Percentiles rank a stretch among this genome's conserved stretches.
Conservation (phyloP, 169 alveolate genomes). For the Cryptosporidium sp. region DNA sequence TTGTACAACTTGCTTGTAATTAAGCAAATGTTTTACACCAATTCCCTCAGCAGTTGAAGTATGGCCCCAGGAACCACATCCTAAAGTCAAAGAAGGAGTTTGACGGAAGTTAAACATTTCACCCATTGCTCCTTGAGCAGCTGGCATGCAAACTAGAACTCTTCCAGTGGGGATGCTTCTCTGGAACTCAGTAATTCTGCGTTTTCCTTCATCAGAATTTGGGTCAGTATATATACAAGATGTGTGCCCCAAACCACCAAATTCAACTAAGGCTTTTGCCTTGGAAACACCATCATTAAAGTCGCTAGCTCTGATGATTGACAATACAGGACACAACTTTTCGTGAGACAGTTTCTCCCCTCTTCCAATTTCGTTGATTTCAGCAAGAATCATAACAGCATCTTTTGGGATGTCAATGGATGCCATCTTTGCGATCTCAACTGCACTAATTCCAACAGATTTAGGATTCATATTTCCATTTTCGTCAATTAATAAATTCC, state of each 20-base stretch:
- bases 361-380: slow-evolving; percentile 58
- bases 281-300: slow-evolving; percentile 69
- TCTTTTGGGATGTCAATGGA: slow-evolving; percentile 74
- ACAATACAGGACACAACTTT: slow-evolving; percentile 77
- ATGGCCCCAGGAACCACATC: slow-evolving; percentile 79
- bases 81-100: slow-evolving; percentile 75
- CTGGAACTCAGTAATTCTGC: slow-evolving; percentile 68
- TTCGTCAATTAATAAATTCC: slow-evolving; percentile 58
- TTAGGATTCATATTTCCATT: slow-evolving; percentile 77
- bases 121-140: slow-evolving; percentile 79
- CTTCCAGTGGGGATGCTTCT: slow-evolving; percentile 75
- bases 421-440: slow-evolving; percentile 77
- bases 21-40: slow-evolving; percentile 74
- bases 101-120: slow-evolving; percentile 76
- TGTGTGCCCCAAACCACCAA: slow-evolving; percentile 79
- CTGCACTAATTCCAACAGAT: slow-evolving; percentile 76
- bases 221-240: slow-evolving; percentile 77
- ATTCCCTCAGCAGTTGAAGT: slow-evolving; percentile 76
- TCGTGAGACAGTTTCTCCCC: slow-evolving; percentile 73
- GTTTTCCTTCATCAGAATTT: slow-evolving; percentile 41
- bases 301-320: slow-evolving; percentile 67
- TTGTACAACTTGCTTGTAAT: slow-evolving; percentile 73
- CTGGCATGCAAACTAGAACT: slow-evolving; percentile 77
- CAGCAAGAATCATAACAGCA: slow-evolving; percentile 63
- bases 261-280: slow-evolving; percentile 60